These are phyloP conservation scores for Schizonepeta tenuifolia DNA, from an alignment of 257 asterid species.

Conservation along the genomic window DNA sequence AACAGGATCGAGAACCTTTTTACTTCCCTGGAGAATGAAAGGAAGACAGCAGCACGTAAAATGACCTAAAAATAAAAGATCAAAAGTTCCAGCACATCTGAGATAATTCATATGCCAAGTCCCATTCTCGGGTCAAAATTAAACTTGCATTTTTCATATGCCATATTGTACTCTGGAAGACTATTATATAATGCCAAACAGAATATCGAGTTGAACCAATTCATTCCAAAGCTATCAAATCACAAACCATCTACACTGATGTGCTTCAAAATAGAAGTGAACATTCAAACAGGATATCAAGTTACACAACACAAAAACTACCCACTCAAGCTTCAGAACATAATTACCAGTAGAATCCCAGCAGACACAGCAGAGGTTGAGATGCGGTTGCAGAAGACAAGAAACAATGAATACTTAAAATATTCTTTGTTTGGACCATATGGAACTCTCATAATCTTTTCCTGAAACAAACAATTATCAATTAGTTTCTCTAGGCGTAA, in stretches of 20 bases:
- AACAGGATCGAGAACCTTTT: conserved; percentile 84
- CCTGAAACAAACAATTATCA: conserved; percentile 60
- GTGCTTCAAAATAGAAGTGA: conserved; percentile 1
- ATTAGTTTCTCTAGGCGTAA: conserved; percentile 24
- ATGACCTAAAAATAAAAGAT: conserved; percentile 22
- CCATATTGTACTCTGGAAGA: not conserved
- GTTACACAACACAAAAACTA: conserved; percentile 24
- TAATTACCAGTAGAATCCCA: conserved; percentile 75
- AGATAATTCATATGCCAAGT: conserved; percentile 20
- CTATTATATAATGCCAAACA: not conserved
- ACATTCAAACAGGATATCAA: conserved; percentile 21
- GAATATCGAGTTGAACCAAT: conserved; percentile 1
- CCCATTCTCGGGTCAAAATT: conserved; percentile 1
- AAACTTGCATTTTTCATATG: not conserved
- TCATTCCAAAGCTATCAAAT: conserved; percentile 16
- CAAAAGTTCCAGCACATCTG: conserved; percentile 22
- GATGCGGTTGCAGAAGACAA: conserved; percentile 97
- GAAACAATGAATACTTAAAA: conserved; percentile 84
- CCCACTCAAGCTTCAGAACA: conserved; percentile 22
- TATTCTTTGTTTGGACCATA: conserved; percentile 83
- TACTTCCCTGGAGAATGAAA: conserved; percentile 58
- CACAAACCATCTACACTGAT: not conserved
- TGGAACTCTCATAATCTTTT: conserved; percentile 96
- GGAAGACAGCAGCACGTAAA: conserved; percentile 10
- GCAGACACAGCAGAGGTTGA: conserved; percentile 94